These are phyloP conservation scores for Tephrocybe rancida DNA, from an alignment of 768 basidiomycete species.

Conservation along the genomic window DNA sequence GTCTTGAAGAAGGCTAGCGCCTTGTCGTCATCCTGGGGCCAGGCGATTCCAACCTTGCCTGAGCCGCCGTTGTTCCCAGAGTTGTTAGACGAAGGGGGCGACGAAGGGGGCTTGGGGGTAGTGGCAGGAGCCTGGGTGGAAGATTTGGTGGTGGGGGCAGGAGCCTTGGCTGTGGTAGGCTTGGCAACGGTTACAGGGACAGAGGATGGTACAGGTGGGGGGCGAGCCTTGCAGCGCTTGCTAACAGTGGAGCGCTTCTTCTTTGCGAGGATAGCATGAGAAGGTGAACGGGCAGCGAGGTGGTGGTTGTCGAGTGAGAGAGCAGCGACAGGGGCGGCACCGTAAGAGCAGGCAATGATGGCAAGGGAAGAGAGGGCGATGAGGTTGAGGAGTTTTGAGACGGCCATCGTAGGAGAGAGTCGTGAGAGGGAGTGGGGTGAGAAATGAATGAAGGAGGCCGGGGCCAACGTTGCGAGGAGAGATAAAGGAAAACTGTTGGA, in stretches of 20 bases:
- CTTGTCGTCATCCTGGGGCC: constrained; percentile 58
- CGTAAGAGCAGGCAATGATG: constrained; percentile 53
- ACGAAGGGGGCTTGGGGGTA: constrained; percentile 9
- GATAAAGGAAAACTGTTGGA: constrained; percentile 5
- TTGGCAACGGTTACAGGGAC: constrained; percentile 15
- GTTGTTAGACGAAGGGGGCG: constrained; percentile 3
- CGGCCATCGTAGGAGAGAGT: constrained; percentile 33
- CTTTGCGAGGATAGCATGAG: constrained; percentile 49
- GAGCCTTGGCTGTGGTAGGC: constrained; percentile 19
- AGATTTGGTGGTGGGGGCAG: constrained; percentile 5
- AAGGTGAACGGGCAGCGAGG: constrained; percentile 46
- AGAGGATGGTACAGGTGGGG: constrained; percentile 29
- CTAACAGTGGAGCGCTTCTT: constrained; percentile 46
- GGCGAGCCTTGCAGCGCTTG: constrained; percentile 62
- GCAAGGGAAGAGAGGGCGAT: constrained; percentile 61
- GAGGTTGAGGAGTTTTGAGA: constrained; percentile 55
- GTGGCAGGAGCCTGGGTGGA: constrained; percentile 19
- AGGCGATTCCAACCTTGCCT: constrained; percentile 66
- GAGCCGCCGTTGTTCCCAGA: constrained; percentile 19
- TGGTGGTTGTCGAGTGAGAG: constrained; percentile 44
- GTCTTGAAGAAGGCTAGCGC: constrained; percentile 56
- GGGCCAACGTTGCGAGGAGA: constrained; percentile 24
- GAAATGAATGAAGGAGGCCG: constrained; percentile 30
- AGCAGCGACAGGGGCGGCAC: constrained; percentile 50
- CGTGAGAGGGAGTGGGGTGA: constrained; percentile 25